Conservation (phyloP, 495 filamentous ascomycete genomes). For the Neurospora tetrasperma region DNA sequence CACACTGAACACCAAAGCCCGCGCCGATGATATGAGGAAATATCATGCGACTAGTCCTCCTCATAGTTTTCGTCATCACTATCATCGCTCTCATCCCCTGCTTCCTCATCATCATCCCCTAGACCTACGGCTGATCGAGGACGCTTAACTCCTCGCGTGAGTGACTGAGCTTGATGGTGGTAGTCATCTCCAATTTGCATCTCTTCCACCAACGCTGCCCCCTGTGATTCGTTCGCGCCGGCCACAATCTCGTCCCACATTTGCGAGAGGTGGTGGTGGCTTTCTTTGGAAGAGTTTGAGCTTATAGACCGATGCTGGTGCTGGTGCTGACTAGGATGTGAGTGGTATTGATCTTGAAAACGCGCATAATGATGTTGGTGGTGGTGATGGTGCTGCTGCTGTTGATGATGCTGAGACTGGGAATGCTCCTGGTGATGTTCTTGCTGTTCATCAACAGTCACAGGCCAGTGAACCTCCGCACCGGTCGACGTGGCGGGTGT, state of each 20-base stretch:
- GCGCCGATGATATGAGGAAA: background rate
- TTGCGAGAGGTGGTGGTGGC: slow-evolving; percentile 12
- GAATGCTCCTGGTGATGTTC: background rate
- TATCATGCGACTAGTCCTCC: background rate
- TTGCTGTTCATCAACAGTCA: background rate
- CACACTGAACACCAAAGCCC: background rate
- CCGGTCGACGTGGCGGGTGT: slow-evolving; percentile 1
- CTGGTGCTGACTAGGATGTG: background rate
- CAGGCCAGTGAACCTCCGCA: background rate
- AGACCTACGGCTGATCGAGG: background rate
- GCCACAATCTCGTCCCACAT: slow-evolving; percentile 14
- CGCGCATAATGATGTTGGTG: background rate
- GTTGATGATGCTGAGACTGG: background rate
- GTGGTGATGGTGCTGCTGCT: background rate
- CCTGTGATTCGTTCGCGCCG: background rate
- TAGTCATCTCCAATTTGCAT: background rate
- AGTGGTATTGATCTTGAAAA: background rate
- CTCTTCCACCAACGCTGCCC: background rate
- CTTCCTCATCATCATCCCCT: background rate
- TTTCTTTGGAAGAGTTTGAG: background rate
- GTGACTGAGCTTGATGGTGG: background rate
- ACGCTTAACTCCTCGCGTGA: background rate
- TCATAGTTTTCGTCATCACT: background rate
- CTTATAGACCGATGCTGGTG: background rate
- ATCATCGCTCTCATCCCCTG: background rate